phyloP scores from a whole-genome alignment of 225 moss, liverwort and hornwort species.

The Straminergon stramineum region DNA sequence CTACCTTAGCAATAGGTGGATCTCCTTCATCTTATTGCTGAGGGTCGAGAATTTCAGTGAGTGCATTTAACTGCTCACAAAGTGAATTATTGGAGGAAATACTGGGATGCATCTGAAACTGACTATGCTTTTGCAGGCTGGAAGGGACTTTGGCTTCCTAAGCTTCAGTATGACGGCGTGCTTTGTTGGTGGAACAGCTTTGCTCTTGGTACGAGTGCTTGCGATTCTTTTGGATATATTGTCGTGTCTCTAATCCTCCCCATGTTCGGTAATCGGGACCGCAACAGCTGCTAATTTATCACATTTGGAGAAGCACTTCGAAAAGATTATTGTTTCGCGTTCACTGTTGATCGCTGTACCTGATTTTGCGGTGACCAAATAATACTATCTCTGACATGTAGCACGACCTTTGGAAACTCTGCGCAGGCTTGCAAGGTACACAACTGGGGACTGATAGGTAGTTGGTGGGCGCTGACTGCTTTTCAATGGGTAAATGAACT shows the following conservation, averaged over 20 bases:
- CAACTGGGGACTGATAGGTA: constrained; percentile 53
- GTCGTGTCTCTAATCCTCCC: background rate
- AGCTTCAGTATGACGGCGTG: constrained; percentile 72
- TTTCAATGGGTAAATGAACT: constrained; percentile 59
- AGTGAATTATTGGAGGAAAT: background rate
- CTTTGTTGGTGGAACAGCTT: constrained; percentile 48
- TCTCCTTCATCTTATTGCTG: background rate
- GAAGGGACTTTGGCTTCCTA: constrained; percentile 69
- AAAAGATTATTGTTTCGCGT: background rate
- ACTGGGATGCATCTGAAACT: background rate
- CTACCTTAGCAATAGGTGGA: background rate
- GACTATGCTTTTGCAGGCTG: constrained; percentile 38
- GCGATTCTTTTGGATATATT: background rate
- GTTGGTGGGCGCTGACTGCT: constrained; percentile 81
- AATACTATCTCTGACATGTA: background rate
- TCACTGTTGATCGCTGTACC: background rate
- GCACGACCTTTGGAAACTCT: background rate
- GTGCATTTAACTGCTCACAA: background rate
- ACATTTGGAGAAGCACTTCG: background rate
- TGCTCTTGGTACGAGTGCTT: constrained; percentile 43
- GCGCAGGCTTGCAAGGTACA: constrained; percentile 49
- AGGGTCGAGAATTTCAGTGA: background rate
- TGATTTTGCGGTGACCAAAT: background rate
- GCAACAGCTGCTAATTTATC: background rate
- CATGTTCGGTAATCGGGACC: background rate